Base-by-base conservation (phyloP, 805 yeast genomes). In the Candida sonorensis region DNA sequence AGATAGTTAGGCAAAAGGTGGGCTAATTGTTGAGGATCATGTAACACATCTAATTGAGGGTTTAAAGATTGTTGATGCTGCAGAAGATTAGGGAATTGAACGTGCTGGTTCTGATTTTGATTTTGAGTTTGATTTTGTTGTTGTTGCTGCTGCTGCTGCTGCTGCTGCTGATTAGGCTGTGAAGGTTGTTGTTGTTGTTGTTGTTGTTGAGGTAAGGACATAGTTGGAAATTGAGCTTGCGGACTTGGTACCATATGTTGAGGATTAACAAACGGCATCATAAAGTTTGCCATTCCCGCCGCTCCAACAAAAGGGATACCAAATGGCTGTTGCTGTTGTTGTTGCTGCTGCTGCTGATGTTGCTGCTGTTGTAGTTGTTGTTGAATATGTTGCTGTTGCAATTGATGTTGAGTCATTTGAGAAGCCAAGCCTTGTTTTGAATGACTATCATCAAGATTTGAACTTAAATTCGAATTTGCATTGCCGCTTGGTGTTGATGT, bases 131-230 rank as follows among this genome's bases (percentile, higher is more conserved):
- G n/a, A n/a, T n/a, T n/a, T n/a, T n/a, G n/a, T n/a, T n/a, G n/a
- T n/a, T 20, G 21, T 12, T 23, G 19, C 16, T 7, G 9, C 9
- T 18, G 20, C 9, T 18, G 20, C 20, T 18, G 20, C 23, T 18
- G 32, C n/a, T 27, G 32, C 20, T 30, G 40, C 13, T 21, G 31
- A 16, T 21, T n/a, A n/a, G n/a, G 26, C 8, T 23, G 32, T 10
- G 19, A 28, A 18, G 25, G 34, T 11, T 28, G 44, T 24, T 34
- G 38, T 9, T 18, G 20, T 9, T 18, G 20, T 7, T 18, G 20
- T 7, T 23, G 42, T 14, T 33, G 36, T 9, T 42, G 42, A 13
- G 27, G 36, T 13, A 36, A 30, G 19, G 19, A 12, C 26, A 23
- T 23, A 16, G 13, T 28, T 28, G 30, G 3, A 17, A 35, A 30